These are phyloP conservation scores for Diaporthe citrichinensis DNA, from an alignment of 2,329 filamentous ascomycete species.

Conservation along the genomic window DNA sequence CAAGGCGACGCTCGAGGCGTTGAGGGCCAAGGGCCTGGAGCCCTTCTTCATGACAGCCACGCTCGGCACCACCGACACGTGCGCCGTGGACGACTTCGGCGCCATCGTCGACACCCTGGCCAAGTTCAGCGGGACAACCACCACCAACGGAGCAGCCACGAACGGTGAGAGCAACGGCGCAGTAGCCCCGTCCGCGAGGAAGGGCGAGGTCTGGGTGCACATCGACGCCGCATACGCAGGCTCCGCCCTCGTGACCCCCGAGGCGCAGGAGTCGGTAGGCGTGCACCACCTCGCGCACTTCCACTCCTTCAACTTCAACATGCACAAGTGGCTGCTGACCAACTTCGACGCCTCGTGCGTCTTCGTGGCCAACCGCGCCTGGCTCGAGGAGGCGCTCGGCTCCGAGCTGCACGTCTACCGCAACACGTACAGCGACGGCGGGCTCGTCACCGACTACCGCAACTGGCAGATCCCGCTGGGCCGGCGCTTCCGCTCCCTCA, in stretches of 20 bases:
- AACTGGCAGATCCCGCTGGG: slow-evolving; percentile 98
- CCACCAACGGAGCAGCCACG: slow-evolving; percentile 20
- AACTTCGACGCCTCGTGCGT: slow-evolving; percentile 91
- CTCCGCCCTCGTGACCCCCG: slow-evolving; percentile 84
- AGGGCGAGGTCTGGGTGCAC: slow-evolving; percentile 85
- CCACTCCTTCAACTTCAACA: slow-evolving; percentile 94
- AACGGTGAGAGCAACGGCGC: slow-evolving; percentile 7
- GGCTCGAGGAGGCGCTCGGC: slow-evolving; percentile 82
- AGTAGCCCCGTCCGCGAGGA: slow-evolving; percentile 32
- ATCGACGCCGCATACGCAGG: slow-evolving; percentile 95
- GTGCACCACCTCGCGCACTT: slow-evolving; percentile 75
- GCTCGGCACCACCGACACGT: slow-evolving; percentile 89
- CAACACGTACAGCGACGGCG: slow-evolving; percentile 84
- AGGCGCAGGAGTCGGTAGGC: slow-evolving; percentile 69
- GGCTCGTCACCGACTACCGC: slow-evolving; percentile 92
- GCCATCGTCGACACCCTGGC: slow-evolving; percentile 71
- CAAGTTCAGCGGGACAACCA: slow-evolving; percentile 47
- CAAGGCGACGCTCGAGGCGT: slow-evolving; percentile 72
- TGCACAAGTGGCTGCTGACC: slow-evolving; percentile 97
- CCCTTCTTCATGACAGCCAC: slow-evolving; percentile 91
- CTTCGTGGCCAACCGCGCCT: slow-evolving; percentile 80
- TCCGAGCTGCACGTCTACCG: slow-evolving; percentile 77
- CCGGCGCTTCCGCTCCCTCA: slow-evolving; percentile 87
- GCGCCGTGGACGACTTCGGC: slow-evolving; percentile 85
- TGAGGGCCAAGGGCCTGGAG: slow-evolving; percentile 77